A percentile compares a stretch with the other conserved stretches of the same genome.
These are phyloP conservation scores for Diplodia scrobiculata DNA, from an alignment of 2,329 filamentous ascomycete genomes.

Conservation along the genomic window DNA sequence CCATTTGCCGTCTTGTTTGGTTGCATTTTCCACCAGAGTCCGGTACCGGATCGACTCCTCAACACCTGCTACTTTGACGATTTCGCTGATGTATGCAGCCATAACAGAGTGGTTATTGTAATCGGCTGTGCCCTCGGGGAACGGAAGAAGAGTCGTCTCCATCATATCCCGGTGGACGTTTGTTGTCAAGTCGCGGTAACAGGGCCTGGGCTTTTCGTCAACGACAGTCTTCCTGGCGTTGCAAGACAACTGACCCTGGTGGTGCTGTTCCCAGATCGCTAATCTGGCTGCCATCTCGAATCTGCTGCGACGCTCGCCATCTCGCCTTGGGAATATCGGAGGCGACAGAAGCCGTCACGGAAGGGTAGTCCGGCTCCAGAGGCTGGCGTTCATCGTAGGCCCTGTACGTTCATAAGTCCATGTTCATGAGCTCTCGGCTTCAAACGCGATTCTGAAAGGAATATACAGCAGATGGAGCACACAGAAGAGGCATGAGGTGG, in stretches of 20 bases:
- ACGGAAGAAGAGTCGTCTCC: constrained; percentile 54
- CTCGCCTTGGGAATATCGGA: constrained; percentile 17
- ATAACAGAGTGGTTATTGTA: constrained; percentile 61
- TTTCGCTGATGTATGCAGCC: constrained; percentile 63
- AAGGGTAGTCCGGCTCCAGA: constrained; percentile 53
- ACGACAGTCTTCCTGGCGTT: not conserved
- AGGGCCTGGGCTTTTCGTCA: constrained; percentile 45
- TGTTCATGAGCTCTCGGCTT: not conserved
- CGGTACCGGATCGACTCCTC: constrained; percentile 56
- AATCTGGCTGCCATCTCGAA: constrained; percentile 26
- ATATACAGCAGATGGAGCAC: not conserved
- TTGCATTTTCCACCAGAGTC: constrained; percentile 59
- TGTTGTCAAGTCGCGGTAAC: constrained; percentile 57
- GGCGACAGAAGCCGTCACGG: constrained; percentile 28
- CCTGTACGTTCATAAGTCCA: constrained; percentile 39
- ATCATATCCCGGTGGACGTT: constrained; percentile 58
- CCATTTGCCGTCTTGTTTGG: constrained; percentile 57
- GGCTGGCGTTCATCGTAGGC: constrained; percentile 55
- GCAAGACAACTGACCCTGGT: constrained; percentile 26
- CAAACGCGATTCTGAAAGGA: not conserved
- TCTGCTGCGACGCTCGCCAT: constrained; percentile 1
- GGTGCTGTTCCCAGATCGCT: constrained; percentile 30
- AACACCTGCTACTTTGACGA: constrained; percentile 56
- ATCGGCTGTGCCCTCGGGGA: constrained; percentile 62
- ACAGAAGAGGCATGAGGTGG: not conserved